phyloP scores from a whole-genome alignment of 495 filamentous ascomycete genomes.

The Hypomontagnella submonticulosa region DNA sequence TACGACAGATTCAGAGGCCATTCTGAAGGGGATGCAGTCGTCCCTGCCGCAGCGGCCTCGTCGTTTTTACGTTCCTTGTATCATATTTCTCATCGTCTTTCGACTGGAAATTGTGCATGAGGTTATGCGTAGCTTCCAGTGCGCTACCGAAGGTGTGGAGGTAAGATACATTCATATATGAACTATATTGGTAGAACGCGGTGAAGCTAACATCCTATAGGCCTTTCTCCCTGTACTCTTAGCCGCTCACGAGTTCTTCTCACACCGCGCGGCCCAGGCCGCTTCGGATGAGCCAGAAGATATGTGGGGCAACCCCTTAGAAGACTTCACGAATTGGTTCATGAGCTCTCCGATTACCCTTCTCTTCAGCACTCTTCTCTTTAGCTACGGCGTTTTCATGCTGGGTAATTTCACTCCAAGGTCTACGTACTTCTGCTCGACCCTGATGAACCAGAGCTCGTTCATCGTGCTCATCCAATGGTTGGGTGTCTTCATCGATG shows the following conservation, averaged over 20 bases:
- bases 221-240: constrained; percentile 54
- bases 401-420: constrained; percentile 29
- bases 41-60: constrained; percentile 57
- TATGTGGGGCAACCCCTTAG: constrained; percentile 50
- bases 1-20: constrained; percentile 52
- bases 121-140: constrained; percentile 53
- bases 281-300: constrained; percentile 50
- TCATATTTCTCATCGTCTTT: constrained; percentile 55
- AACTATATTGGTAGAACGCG: neutral
- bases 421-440: constrained; percentile 60
- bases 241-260: constrained; percentile 54
- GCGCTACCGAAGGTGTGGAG: constrained; percentile 56
- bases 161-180: constrained; percentile 36
- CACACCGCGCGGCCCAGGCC: constrained; percentile 43
- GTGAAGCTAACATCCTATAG: constrained; percentile 38
- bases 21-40: constrained; percentile 43
- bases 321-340: constrained; percentile 53
- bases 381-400: constrained; percentile 50
- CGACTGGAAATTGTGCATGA: constrained; percentile 56
- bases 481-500: constrained; percentile 55
- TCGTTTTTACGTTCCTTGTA: constrained; percentile 52
- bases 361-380: constrained; percentile 40
- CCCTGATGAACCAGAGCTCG: constrained; percentile 39
- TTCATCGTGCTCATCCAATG: constrained; percentile 50
- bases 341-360: constrained; percentile 45